Evolutionary conservation across 2,329 filamentous ascomycete genomes (phyloP).

Genomic region (Westerdykella ornata): DNA sequence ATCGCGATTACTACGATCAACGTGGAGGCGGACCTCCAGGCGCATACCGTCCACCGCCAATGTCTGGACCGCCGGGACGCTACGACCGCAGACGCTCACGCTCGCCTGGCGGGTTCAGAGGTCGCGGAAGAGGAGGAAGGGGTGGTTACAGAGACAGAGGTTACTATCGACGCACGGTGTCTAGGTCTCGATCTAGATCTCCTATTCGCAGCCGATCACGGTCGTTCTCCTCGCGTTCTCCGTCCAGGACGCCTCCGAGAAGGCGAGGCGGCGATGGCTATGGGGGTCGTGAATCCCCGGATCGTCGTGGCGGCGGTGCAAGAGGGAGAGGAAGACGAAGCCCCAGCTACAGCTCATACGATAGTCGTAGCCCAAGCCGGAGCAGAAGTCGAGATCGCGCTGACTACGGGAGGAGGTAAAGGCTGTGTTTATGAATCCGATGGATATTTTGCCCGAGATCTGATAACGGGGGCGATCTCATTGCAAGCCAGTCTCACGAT

Average conservation of each 20-base stretch:
- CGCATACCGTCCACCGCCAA: conserved; percentile 33
- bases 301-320: conserved; percentile 22
- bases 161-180: conserved; percentile 23
- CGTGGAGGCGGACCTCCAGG: conserved; percentile 34
- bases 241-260: conserved; percentile 2
- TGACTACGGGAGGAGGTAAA: conserved; percentile 4
- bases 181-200: conserved; percentile 39
- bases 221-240: background rate
- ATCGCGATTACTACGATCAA: conserved; percentile 25
- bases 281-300: conserved; percentile 35
- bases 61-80: conserved; percentile 23
- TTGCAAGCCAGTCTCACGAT: no score
- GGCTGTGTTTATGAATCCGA: no score
- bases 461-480: no score
- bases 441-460: no score
- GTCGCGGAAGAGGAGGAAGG: conserved; percentile 29
- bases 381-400: conserved; percentile 37
- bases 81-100: conserved; percentile 36
- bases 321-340: conserved; percentile 47
- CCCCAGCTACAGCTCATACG: conserved; percentile 58
- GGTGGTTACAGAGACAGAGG: conserved; percentile 34
- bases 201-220: conserved; percentile 36
- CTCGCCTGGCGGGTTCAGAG: conserved; percentile 32
- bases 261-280: conserved; percentile 42
- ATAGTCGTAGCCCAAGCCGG: conserved; percentile 49